Percentiles rank a stretch among this genome's conserved stretches.
Evolutionary conservation across 805 yeast species (phyloP).

Genomic region (Kluyveromyces starmeri): DNA sequence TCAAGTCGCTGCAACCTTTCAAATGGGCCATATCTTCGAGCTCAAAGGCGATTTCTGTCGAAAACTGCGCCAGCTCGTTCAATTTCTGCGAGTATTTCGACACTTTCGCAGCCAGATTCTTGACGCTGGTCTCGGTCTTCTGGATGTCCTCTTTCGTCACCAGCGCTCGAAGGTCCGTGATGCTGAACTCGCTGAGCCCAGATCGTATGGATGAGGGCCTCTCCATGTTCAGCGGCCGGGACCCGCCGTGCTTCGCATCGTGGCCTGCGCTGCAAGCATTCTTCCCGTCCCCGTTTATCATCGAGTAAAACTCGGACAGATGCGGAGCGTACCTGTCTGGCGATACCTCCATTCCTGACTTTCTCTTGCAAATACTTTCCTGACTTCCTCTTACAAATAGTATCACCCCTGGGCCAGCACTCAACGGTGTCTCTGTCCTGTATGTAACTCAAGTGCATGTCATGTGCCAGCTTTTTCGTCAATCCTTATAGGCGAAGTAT

Average conservation of each 20-base stretch:
- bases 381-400: no score
- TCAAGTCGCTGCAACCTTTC: conserved; percentile 47
- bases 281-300: conserved; percentile 31
- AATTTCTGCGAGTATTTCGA: conserved; percentile 37
- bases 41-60: conserved; percentile 63
- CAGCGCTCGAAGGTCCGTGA: conserved; percentile 45
- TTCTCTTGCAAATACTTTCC: no score
- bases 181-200: conserved; percentile 40
- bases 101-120: conserved; percentile 40
- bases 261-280: background rate
- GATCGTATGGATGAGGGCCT: conserved; percentile 35
- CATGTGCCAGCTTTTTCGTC: no score
- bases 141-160: conserved; percentile 53
- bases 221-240: background rate
- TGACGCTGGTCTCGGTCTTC: conserved; percentile 39
- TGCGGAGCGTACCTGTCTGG: conserved; percentile 36
- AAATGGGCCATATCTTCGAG: conserved; percentile 55
- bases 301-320: conserved; percentile 50
- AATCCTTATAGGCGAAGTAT: no score
- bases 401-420: no score
- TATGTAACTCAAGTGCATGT: no score
- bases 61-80: conserved; percentile 38
- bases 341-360: conserved; percentile 9
- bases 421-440: no score
- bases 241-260: background rate